These are phyloP conservation scores for Aureobasidium subglaciale DNA, from an alignment of 2,329 filamentous ascomycete species.

Conservation along the genomic window DNA sequence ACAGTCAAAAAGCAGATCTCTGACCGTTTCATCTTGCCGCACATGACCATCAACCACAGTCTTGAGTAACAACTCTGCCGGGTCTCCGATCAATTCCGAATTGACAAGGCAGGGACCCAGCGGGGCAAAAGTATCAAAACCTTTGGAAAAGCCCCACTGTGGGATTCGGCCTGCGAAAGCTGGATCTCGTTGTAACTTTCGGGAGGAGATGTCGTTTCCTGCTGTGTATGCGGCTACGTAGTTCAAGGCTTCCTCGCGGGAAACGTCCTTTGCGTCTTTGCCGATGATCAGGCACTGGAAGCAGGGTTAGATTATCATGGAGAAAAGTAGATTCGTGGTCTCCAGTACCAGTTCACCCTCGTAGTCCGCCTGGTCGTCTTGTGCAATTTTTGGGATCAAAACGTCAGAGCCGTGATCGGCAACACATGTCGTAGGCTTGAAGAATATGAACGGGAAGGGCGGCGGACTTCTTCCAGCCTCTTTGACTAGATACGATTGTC, in stretches of 20 bases:
- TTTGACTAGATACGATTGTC: no score
- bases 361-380: no score
- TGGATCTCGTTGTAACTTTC: constrained; percentile 47
- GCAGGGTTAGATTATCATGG: no score
- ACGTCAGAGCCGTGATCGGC: no score
- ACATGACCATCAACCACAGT: constrained; percentile 44
- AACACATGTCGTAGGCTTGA: no score
- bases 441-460: no score
- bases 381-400: no score
- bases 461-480: no score
- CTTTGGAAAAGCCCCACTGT: constrained; percentile 52
- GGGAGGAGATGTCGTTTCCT: constrained; percentile 50
- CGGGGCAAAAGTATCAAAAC: constrained; percentile 51
- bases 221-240: constrained; percentile 49
- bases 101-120: constrained; percentile 46
- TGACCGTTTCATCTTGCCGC: constrained; percentile 35
- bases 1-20: constrained; percentile 37
- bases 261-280: constrained; percentile 45
- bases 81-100: constrained; percentile 36
- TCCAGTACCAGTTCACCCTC: no score
- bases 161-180: constrained; percentile 45
- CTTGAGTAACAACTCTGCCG: constrained; percentile 35
- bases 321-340: no score
- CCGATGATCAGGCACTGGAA: constrained; percentile 45
- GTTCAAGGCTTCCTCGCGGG: constrained; percentile 35